Evolutionary conservation across 495 filamentous ascomycete genomes (phyloP), one percentile per base, ranked within the genome.

Genomic region (Podospora pseudocomata): DNA sequence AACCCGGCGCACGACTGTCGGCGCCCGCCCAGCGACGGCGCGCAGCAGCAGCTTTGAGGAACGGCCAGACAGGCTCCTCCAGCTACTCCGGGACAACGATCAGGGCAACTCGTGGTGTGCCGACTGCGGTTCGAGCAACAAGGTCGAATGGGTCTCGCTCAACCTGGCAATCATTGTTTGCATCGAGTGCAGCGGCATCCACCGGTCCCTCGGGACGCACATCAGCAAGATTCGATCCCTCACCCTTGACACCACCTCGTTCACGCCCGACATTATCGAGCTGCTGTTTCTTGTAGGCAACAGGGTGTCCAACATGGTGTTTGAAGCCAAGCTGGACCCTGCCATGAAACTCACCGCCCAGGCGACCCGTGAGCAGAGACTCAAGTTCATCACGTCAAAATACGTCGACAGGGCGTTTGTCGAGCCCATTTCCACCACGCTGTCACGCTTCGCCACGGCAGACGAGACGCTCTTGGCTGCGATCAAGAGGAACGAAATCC

Each of bases 141-240:
- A 96, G 78, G 92, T 96, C 19, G 96, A 99, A 77, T 99, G 95
- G 95, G 95, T 97, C 54, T 97, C 94, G 1, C 97, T 99, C 77
- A 99, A 99, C 72, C 86, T 99, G 3, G 96, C 91, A 32, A 96
- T 98, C 65, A 89, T 98, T 34, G 85, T 99, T 18, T 99, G 95
- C 80, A 99, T 99, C 69, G 95, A 99, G 77, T 99, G 95, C 78
- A 95, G 93, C 73, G 95, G 95, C 72, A 97, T 99, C 67, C 95
- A 99, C 79, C 89, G 95, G 26, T 98, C 95, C 11, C 85, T 99
- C 2, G 95, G 95, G 7, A 99, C 95, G 3, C 95, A 99, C 76
- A 96, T 99, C 68, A 96, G 94, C 76, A 99, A 99, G 80, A 88
- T 99, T 26, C 90, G 95, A 39, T 98, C 95, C 4, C 87, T 99